These are phyloP conservation scores for Sutorius eximius DNA, from an alignment of 1,284 basidiomycete genomes.

Conservation along the genomic window DNA sequence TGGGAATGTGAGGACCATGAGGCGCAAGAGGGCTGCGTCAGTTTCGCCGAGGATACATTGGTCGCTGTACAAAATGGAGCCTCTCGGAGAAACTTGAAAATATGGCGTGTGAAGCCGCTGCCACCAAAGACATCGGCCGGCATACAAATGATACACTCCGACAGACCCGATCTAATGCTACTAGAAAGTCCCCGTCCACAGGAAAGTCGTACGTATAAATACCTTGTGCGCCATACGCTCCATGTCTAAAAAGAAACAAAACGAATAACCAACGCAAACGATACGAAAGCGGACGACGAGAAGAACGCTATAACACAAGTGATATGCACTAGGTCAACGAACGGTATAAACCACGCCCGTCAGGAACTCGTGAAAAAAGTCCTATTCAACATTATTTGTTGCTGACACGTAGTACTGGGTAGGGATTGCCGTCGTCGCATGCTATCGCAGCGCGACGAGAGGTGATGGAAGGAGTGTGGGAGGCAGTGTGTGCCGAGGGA, in stretches of 20 bases:
- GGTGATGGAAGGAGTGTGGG: slow-evolving; percentile 3
- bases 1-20: slow-evolving; percentile 15
- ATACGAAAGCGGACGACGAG: slow-evolving; percentile 2
- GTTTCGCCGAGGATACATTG: slow-evolving; percentile 27
- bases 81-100: neutral
- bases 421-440: neutral
- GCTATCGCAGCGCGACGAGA: neutral
- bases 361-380: neutral
- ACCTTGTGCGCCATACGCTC: slow-evolving; percentile 3
- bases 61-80: slow-evolving; percentile 5
- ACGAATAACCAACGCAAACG: neutral
- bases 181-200: neutral
- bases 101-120: slow-evolving; percentile 13
- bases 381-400: slow-evolving; percentile 12
- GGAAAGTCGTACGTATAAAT: neutral
- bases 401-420: slow-evolving; percentile 5
- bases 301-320: slow-evolving; percentile 1
- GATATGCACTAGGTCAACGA: slow-evolving; percentile 1
- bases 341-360: neutral
- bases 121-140: slow-evolving; percentile 12
- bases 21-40: slow-evolving; percentile 17
- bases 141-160: slow-evolving; percentile 3
- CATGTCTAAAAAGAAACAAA: neutral
- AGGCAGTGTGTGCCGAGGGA: neutral
- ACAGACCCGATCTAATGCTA: slow-evolving; percentile 10